Conservation (phyloP, 257 asterid species). For the Solanum tarijense region DNA sequence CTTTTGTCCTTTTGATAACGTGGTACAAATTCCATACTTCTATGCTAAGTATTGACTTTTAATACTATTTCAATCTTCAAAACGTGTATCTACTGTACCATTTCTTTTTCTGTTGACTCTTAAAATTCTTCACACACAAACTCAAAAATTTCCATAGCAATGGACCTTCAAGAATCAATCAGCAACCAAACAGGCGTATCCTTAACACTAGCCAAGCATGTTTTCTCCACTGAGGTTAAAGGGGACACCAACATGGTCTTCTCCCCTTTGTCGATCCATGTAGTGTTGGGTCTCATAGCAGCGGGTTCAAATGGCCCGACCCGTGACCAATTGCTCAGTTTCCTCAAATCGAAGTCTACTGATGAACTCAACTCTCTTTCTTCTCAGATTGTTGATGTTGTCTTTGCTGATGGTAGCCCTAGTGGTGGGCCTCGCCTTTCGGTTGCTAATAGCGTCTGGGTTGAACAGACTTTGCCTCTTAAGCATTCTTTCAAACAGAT, state of each 20-base stretch:
- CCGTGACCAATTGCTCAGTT: constrained; percentile 19
- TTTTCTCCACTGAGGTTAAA: constrained; percentile 16
- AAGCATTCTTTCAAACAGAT: constrained; percentile 21
- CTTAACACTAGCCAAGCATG: constrained; percentile 5
- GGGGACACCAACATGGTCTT: constrained; percentile 12
- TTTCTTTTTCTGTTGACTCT: not conserved
- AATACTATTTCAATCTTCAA: not conserved
- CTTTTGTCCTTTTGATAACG: not conserved
- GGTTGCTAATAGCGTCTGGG: constrained; percentile 28
- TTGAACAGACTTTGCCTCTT: constrained; percentile 26
- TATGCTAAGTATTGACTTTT: not conserved
- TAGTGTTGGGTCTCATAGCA: constrained; percentile 20
- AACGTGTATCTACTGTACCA: not conserved
- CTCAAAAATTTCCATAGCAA: not conserved
- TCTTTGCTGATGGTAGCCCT: constrained; percentile 25
- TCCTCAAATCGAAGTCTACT: constrained; percentile 19
- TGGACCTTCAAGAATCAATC: constrained; percentile 26
- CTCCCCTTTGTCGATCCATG: constrained; percentile 32
- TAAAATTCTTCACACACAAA: not conserved
- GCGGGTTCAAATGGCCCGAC: constrained; percentile 28
- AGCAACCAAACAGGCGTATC: constrained; percentile 22
- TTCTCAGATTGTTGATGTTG: constrained; percentile 18
- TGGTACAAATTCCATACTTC: not conserved
- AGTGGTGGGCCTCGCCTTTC: constrained; percentile 30
- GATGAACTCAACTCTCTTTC: constrained; percentile 17